These are phyloP conservation scores for Wickerhamomyces sp. DNA, from an alignment of 1,139 yeast species.

Conservation along the genomic window DNA sequence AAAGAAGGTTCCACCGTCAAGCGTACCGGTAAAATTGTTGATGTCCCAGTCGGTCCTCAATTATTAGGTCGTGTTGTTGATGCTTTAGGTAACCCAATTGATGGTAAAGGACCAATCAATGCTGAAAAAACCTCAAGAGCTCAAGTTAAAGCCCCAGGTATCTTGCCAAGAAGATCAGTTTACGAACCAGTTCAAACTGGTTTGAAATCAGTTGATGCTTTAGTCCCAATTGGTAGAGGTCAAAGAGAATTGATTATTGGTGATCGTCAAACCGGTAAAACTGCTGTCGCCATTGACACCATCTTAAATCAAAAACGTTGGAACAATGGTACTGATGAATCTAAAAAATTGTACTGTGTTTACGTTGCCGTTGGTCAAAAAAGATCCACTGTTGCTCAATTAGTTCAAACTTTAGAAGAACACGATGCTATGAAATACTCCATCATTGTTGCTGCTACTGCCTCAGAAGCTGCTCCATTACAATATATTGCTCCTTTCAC, in stretches of 20 bases:
- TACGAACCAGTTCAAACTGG: constrained; percentile 99
- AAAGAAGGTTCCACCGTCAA: constrained; percentile 99
- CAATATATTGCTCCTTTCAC: constrained; percentile 99
- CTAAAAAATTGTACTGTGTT: constrained; percentile 98
- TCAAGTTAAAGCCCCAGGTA: constrained; percentile 99
- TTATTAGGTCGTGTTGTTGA: constrained; percentile 99
- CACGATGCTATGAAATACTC: constrained; percentile 97
- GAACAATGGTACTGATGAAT: constrained; percentile 92
- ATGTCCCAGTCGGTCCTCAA: constrained; percentile 98
- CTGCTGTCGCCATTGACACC: constrained; percentile 98
- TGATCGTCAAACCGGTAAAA: constrained; percentile 99
- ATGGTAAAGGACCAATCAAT: constrained; percentile 98
- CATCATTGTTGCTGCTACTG: constrained; percentile 98
- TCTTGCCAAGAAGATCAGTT: constrained; percentile 98
- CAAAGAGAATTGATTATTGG: constrained; percentile 99
- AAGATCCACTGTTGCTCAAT: constrained; percentile 99
- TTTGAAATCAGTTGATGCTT: constrained; percentile 97
- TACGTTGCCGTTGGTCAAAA: constrained; percentile 99
- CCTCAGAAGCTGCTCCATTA: constrained; percentile 99
- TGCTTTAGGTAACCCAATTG: constrained; percentile 99
- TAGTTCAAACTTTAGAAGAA: constrained; percentile 98
- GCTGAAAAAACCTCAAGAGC: constrained; percentile 87
- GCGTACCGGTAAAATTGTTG: constrained; percentile 99
- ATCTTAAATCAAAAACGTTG: constrained; percentile 99
- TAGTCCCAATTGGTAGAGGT: constrained; percentile 99